Base-by-base conservation (phyloP, 2,329 filamentous ascomycete genomes). In the Rhynchosporium agropyri region DNA sequence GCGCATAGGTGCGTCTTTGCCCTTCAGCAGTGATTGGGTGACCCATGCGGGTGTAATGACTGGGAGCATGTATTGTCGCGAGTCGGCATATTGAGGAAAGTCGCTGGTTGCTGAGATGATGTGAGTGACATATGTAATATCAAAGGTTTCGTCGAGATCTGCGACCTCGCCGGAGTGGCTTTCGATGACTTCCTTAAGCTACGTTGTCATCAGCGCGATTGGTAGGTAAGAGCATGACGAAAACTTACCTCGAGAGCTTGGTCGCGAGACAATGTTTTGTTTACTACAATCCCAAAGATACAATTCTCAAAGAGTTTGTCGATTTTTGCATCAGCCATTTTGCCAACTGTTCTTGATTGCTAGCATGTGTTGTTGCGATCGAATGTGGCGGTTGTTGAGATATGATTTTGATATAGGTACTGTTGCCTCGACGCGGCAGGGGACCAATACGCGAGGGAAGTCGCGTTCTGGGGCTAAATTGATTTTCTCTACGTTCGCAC, bases 21-120 rank as follows among this genome's bases (percentile, higher is more conserved):
- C 81, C 70, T 88, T 89, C 28, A 81, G 76, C 2, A 97, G 76
- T 3, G 90, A 95, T 29, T 82, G 81, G 3, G 84, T 82, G 53
- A 97, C 84, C 94, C 95, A 99, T 62, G 84, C 80, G 3, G 90
- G 87, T 67, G 87, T 93, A 33, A 98, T 88, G 0, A 98, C 90
- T 10, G 92, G 89, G 56, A 95, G 88, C 82, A 96, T 89, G 67
- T 85, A 80, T 54, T 91, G 89, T 67, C 89, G 83, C 1, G 91
- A 88, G 65, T 85, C 83, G 64, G 85, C 81, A 74, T 95, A 98
- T 71, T 94, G 87, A n/a, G 91, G 88, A 70, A 99, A 99, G 75
- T 99, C 92, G 76, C 92, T 90, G 0, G 90, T 94, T 63, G 88
- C 86, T 62, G 93, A 84, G 67, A 91, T 80, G 64, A 91, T 84